Base-by-base conservation (phyloP, 305 asterid genomes). In the Solanum hybrid region DNA sequence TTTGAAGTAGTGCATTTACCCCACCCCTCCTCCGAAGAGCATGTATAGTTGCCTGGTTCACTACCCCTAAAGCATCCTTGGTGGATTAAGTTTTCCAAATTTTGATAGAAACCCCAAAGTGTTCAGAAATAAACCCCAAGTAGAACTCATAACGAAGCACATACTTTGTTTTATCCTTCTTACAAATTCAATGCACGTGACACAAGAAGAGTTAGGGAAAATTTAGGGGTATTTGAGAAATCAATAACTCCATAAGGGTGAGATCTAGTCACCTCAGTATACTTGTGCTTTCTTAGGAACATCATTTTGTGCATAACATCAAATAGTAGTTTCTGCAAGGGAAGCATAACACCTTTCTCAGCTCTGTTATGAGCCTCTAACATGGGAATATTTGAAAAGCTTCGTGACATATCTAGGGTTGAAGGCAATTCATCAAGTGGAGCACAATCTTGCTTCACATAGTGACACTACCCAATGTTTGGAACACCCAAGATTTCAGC, bases 141-240 rank as follows among this genome's bases (percentile, higher is more conserved):
- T 0, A n/a, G 2, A 68, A 8, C 6, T 1, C 3, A 68, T 68
- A 68, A 9, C 2, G 0, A 8, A 22, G 13, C 4, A 2, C 75
- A 68, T 68, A 10, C 6, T 68, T 68, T 8, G 1, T 68, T 7
- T 61, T n/a, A 11, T 68, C 13, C 6, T 22, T 0, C 29, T 68
- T n/a, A 10, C 75, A 68, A 10, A 68, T 68, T 68, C 2, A 3
- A n/a, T 68, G 13, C 13, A 68, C 5, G 3, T 68, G 75, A 9
- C 29, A 68, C 6, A n/a, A 9, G 27, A n/a, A 9, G 3, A 68
- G 14, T 10, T n/a, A 8, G 12, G 14, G 6, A 0, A n/a, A 68
- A n/a, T 9, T n/a, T 9, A 3, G 11, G 2, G 75, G 75, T 2
- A n/a, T 10, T 24, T 68, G 14, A 51, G 68, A 51, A 51, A 51